Evolutionary conservation across 2,329 filamentous ascomycete species (phyloP), one percentile per base, ranked within the genome.

Genomic region (Pestalotiopsis sp.): DNA sequence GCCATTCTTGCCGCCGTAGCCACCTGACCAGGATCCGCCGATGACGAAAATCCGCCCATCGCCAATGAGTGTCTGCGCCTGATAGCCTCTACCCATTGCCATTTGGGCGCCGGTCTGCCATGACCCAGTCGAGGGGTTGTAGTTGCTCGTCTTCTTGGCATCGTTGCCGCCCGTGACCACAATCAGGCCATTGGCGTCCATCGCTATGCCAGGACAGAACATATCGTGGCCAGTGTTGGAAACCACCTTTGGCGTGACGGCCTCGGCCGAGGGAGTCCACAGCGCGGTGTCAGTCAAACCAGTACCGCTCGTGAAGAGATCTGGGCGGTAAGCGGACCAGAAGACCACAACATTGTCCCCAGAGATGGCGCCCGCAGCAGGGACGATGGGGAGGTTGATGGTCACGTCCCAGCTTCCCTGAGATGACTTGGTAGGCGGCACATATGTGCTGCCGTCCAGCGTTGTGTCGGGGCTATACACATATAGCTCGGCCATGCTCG

Each of bases 21-120:
- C 82, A 38, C 87, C 88, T 11, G 81, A 85, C 81, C 82, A 88
- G 0, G 85, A 87, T 3, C 88, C 88, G 20, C 88, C 88, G 49
- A 90, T 88, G 13, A 81, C 84, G 75, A 90, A 90, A 27, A 89
- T 81, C 0, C 82, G 79, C 4, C 88, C 88, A 68, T 88, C 82
- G 0, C 86, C 86, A 1, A 83, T 73, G 0, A 83, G 87, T 0
- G 83, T 78, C 0, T 84, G 82, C 0, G 86, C 77, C 64, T 90
- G 87, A 69, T 90, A 88, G 7, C 86, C 85, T 27, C 87, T 84
- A 7, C 78, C 71, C 23, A 85, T 78, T 14, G 78, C 75, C 84
- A 88, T 85, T 64, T 81, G 71, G 0, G 80, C 76, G 1, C 75
- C 82, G 4, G 74, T 71, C 3, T 73, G 75, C 81, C 84, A 88